Base-by-base conservation (phyloP, 495 filamentous ascomycete genomes). In the Podospora fimiseda region DNA sequence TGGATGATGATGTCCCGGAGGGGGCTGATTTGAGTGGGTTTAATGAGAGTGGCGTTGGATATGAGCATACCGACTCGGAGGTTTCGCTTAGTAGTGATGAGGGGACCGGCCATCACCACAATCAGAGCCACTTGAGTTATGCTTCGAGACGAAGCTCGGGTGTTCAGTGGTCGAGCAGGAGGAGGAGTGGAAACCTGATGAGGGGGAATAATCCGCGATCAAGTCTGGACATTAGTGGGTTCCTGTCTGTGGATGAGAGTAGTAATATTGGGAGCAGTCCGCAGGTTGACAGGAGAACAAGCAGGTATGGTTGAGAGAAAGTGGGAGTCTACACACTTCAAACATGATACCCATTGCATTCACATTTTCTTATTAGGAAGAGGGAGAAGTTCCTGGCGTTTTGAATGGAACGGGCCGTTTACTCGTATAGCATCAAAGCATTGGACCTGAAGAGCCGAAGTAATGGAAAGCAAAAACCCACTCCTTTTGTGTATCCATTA, bases 1-100 rank as follows among this genome's bases (percentile, higher is more conserved):
- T 87, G 4, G 84, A 87, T 62, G 83, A 82, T 36, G 80, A 83
- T 55, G 76, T 87, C 21, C 84, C 84, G 23, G 83, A 86, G 56
- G 84, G 82, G 13, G 16, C n/a, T 13, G 44, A 24, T 21, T 8
- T 47, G 3, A 47, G 44, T 18, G 44, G 44, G 6, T n/a, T 47
- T 3, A 30, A 23, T 14, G 76, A 76, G 45, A 67, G 57, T 36
- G 41, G 67, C 42, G 80, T 76, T 4, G 77, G 78, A 54, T 88
- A 87, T 60, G 81, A 88, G 69, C 89, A 95, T 60, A 95, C 89
- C 18, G 89, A 95, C 69, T 89, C 87, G 6, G 88, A 92, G 57
- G 79, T 76, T n/a, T 82, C 84, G 51, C 67, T 87, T 18, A 71
- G 60, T 39, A 75, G 62, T 57, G 63, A 71, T 13, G 61, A 66